phyloP scores from a whole-genome alignment of 176 grass and related monocot species.

The Thalia dealbata region DNA sequence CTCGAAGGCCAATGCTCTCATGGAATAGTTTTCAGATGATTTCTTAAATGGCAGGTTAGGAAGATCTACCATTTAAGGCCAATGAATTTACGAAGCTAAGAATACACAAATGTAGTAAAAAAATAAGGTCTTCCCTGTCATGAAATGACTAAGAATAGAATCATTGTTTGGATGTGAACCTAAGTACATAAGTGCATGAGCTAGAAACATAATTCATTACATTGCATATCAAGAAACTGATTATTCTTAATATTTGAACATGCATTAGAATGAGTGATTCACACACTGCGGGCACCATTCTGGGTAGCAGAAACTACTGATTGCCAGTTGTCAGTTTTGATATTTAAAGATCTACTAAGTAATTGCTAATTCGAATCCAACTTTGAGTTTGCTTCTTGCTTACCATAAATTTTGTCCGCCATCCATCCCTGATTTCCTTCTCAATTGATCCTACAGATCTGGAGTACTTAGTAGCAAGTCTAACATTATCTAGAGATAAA shows the following conservation, averaged over 20 bases:
- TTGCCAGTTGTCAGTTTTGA: not conserved
- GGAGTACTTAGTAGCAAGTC: slow-evolving; percentile 60
- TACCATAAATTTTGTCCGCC: slow-evolving; percentile 42
- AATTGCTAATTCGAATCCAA: not conserved
- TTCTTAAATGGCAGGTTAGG: not conserved
- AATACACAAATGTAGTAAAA: not conserved
- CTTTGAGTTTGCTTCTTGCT: too few relatives aligned
- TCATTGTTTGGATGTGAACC: not conserved
- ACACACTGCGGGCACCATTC: not conserved
- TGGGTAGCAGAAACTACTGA: not conserved
- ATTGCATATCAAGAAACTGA: not conserved
- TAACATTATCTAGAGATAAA: slow-evolving; percentile 49
- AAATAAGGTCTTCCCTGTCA: not conserved
- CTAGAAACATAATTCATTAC: not conserved
- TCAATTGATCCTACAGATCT: slow-evolving; percentile 48
- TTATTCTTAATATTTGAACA: not conserved
- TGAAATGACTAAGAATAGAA: not conserved
- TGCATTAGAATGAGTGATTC: not conserved
- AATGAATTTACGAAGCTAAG: not conserved
- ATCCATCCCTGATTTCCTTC: slow-evolving; percentile 29
- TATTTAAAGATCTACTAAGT: not conserved
- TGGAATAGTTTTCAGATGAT: not conserved
- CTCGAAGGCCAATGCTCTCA: not conserved
- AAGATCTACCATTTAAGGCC: not conserved
- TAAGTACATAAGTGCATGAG: not conserved